Evolutionary conservation across 148 eudicot genomes (phyloP), one percentile per base, ranked within the genome.

Genomic region (Heliamphora exappendiculata): DNA sequence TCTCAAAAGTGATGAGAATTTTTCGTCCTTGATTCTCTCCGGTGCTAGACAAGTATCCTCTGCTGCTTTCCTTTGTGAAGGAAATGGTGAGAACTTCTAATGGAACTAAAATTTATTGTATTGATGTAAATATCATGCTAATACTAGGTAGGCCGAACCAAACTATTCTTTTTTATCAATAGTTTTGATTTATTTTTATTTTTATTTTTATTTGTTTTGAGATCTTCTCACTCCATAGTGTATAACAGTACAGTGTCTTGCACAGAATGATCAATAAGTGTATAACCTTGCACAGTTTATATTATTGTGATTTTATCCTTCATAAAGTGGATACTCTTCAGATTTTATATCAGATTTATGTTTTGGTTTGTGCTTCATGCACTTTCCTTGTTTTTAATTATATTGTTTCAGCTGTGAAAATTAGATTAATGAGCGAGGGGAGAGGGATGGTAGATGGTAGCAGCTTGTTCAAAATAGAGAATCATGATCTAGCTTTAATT

Each of bases 1-100:
- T 92, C 68, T 85, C 97, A 0, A 92, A 89, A 76, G 83, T 93
- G 20, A 83, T 92, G 78, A 92, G 86, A 81, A 92, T 95, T 44
- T 95, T 83, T 37, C 96, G 97, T 29, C 99, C 99, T 22, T 95
- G 89, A 89, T 78, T 16, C 20, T 55, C 19, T 47, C 14, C 9
- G 75, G 37, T 47, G 37, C 60, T 69, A 41, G 51, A 58, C 67
- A 74, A 10, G 51, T 58, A 73, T 37, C 39, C 31, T 37, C 55
- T 24, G 47, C 22, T 37, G 49, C 34, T 53, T 73, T 57, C 29
- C 51, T 26, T 57, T 1, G 59, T 24, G 45, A 41, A 45, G 29
- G 33, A 54, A 50, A 36, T 22, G 4, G 7, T 22, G 22, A 7
- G 44, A 20, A 68, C 3, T n/a, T 42, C 10, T 42, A 22, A 24